A percentile compares a stretch with the other conserved stretches of the same genome.
These are phyloP conservation scores for Trichocomaceae sp. DNA, from an alignment of 2,329 filamentous ascomycete genomes.

Conservation along the genomic window DNA sequence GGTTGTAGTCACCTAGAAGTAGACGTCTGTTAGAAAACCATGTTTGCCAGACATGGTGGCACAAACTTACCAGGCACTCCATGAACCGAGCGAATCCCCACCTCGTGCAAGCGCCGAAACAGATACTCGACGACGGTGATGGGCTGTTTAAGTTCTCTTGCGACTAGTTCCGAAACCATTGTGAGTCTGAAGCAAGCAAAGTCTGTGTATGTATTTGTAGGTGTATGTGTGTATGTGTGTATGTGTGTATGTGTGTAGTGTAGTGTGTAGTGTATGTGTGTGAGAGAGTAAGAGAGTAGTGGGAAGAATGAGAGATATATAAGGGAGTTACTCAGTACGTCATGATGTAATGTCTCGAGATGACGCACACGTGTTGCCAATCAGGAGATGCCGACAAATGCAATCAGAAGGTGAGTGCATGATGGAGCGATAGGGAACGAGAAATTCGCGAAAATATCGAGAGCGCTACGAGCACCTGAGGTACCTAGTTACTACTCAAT, in stretches of 20 bases:
- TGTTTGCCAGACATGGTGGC: conserved; percentile 14
- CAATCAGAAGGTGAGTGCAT: not conserved
- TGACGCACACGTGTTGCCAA: not conserved
- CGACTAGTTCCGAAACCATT: conserved; percentile 28
- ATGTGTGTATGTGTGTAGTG: not conserved
- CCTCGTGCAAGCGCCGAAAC: conserved; percentile 43
- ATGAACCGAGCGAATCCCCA: conserved; percentile 45
- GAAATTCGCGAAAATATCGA: not conserved
- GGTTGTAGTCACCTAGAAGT: conserved; percentile 57
- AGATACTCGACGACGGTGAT: conserved; percentile 45
- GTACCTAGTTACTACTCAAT: no score
- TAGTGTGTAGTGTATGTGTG: no score
- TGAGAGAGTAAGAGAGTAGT: not conserved
- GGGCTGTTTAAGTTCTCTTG: conserved; percentile 32
- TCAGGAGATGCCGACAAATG: not conserved
- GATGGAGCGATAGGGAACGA: not conserved
- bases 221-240: no score
- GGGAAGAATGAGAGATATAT: not conserved
- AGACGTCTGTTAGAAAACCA: conserved; percentile 4
- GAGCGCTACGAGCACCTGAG: not conserved
- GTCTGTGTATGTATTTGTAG: no score
- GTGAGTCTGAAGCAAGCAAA: not conserved
- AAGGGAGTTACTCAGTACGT: no score
- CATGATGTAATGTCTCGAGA: not conserved
- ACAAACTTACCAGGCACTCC: conserved; percentile 49